Percentiles rank a stretch among this genome's conserved stretches.
phyloP scores from a whole-genome alignment of 768 basidiomycete genomes.

The Xerocomellus amylosporus region DNA sequence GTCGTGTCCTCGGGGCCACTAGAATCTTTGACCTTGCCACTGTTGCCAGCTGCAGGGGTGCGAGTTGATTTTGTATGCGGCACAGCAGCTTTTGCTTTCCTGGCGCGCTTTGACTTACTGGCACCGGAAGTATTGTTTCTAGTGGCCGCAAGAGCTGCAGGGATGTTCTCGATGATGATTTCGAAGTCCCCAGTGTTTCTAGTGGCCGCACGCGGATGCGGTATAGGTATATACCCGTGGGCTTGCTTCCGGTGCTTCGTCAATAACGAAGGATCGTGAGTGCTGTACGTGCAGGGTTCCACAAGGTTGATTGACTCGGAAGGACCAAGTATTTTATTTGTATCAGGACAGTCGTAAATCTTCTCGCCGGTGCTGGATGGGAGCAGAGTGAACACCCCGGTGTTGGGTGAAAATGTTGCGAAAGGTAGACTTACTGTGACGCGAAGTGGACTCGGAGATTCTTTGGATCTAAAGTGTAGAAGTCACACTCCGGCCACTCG shows the following conservation, averaged over 20 bases:
- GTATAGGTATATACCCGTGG: conserved; percentile 17
- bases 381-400: not conserved
- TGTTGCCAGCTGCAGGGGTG: not conserved
- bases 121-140: not conserved
- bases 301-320: not conserved
- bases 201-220: not conserved
- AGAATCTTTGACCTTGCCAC: not conserved
- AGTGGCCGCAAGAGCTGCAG: not conserved
- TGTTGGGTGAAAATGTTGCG: not conserved
- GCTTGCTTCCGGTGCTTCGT: conserved; percentile 10
- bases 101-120: too few relatives aligned
- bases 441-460: not conserved
- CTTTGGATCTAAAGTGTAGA: conserved; percentile 5
- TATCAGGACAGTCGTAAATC: conserved; percentile 3
- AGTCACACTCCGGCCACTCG: not conserved
- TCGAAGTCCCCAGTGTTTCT: too few relatives aligned
- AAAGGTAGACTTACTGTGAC: conserved; percentile 13
- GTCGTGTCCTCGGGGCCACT: not conserved
- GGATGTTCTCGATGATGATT: not conserved
- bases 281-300: conserved; percentile 6
- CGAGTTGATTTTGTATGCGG: not conserved
- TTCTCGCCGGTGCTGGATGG: conserved; percentile 17
- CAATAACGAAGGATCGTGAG: conserved; percentile 15
- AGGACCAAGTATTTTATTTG: not conserved
- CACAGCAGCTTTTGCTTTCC: not conserved